Evolutionary conservation across 495 filamentous ascomycete genomes (phyloP).

Genomic region (Lichenothelia convexa): DNA sequence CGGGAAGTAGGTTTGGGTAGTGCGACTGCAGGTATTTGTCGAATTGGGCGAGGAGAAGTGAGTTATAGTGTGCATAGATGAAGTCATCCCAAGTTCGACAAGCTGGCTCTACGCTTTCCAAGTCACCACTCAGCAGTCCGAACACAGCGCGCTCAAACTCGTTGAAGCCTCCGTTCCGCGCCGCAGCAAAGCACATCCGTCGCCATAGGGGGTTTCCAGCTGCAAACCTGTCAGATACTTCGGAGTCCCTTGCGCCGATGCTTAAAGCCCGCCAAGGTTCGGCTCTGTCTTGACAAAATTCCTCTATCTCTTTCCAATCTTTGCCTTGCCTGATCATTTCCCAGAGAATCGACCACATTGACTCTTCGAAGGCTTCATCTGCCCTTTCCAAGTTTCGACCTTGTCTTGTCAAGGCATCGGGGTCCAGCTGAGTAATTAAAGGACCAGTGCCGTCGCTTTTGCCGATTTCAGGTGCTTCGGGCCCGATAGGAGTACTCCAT

Average conservation of each 20-base stretch:
- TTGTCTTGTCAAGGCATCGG: slow-evolving; percentile 72
- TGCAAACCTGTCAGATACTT: slow-evolving; percentile 7
- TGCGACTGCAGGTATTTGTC: slow-evolving; percentile 37
- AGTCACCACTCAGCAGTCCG: slow-evolving; percentile 67
- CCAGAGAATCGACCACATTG: slow-evolving; percentile 76
- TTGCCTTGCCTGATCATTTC: slow-evolving; percentile 71
- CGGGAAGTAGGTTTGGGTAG: slow-evolving; percentile 24
- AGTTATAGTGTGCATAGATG: slow-evolving; percentile 79
- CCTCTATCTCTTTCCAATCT: slow-evolving; percentile 48
- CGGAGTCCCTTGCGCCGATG: slow-evolving; percentile 29
- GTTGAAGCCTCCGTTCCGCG: slow-evolving; percentile 44
- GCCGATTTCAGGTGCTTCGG: slow-evolving; percentile 30
- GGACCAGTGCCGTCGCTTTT: slow-evolving; percentile 39
- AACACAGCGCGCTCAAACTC: slow-evolving; percentile 82
- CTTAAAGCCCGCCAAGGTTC: slow-evolving; percentile 72
- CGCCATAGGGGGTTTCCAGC: slow-evolving; percentile 46
- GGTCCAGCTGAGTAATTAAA: slow-evolving; percentile 80
- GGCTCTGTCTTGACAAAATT: slow-evolving; percentile 60
- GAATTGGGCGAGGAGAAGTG: slow-evolving; percentile 51
- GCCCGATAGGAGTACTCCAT: slow-evolving; percentile 32
- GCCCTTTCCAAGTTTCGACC: slow-evolving; percentile 49
- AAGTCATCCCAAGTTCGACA: slow-evolving; percentile 76
- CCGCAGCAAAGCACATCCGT: slow-evolving; percentile 60
- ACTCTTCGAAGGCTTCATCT: slow-evolving; percentile 69
- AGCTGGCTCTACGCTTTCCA: slow-evolving; percentile 52